Conservation (phyloP, 1,284 basidiomycete species). For the Microbotryomycetes sp. region DNA sequence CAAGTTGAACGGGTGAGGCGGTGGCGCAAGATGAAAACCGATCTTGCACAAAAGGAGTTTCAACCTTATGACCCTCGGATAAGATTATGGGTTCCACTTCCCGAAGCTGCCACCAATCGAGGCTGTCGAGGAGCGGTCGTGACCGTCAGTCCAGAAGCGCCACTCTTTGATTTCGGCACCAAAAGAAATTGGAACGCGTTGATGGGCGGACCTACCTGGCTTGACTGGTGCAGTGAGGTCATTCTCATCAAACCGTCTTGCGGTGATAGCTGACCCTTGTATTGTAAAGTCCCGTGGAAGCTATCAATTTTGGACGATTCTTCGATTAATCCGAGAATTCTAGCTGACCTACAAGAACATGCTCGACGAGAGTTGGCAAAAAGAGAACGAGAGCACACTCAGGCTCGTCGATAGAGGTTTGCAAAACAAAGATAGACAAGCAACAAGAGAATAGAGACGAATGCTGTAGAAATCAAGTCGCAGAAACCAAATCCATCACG, state of each 20-base stretch:
- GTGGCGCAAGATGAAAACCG: background rate
- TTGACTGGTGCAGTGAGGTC: constrained; percentile 16
- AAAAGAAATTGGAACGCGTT: constrained; percentile 9
- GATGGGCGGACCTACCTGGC: constrained; percentile 16
- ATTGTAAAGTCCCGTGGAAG: background rate
- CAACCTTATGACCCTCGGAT: constrained; percentile 9
- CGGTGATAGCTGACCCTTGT: background rate
- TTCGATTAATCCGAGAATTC: background rate
- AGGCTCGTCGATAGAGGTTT: too few species aligned
- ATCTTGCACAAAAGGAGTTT: background rate
- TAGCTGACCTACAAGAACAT: background rate
- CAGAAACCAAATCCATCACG: background rate
- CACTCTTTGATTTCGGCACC: constrained; percentile 18
- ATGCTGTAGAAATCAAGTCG: background rate
- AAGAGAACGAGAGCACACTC: background rate
- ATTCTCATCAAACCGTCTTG: background rate
- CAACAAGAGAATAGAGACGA: too few species aligned
- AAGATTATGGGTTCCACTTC: constrained; percentile 15
- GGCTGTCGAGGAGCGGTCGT: constrained; percentile 1
- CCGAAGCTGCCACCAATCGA: background rate
- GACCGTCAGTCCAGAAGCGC: constrained; percentile 9
- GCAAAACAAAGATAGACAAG: too few species aligned
- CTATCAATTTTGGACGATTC: background rate
- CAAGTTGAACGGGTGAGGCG: constrained; percentile 18
- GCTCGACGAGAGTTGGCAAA: too few species aligned